Conservation (phyloP, 2,329 filamentous ascomycete genomes). For the Juglanconis sp. region DNA sequence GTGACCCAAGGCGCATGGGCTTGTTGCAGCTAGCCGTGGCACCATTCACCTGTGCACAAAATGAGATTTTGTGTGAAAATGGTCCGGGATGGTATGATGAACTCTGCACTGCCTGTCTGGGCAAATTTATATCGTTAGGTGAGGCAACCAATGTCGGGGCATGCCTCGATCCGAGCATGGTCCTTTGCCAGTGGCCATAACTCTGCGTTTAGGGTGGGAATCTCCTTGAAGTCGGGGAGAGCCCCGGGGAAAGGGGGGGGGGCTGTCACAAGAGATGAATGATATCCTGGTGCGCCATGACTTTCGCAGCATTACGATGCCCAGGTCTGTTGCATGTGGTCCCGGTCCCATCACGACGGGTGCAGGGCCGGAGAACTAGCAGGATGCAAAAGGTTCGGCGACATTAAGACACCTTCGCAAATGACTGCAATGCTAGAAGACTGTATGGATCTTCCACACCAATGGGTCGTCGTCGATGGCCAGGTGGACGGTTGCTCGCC, state of each 20-base stretch:
- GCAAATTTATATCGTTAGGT: neutral
- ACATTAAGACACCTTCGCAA: neutral
- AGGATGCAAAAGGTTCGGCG: too few relatives aligned
- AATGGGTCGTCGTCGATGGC: neutral
- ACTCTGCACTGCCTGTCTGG: neutral
- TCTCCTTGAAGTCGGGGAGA: too few relatives aligned
- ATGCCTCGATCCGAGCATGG: neutral
- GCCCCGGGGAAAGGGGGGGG: too few relatives aligned
- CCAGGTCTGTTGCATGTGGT: too few relatives aligned
- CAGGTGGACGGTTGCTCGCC: neutral
- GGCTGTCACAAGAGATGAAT: too few relatives aligned
- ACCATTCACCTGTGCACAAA: neutral
- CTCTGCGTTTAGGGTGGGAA: too few relatives aligned
- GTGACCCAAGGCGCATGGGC: conserved; percentile 14
- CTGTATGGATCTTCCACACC: neutral
- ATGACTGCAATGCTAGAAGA: neutral
- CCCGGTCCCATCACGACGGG: too few relatives aligned
- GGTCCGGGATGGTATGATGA: neutral
- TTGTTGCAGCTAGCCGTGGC: conserved; percentile 9
- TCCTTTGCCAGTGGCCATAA: too few relatives aligned
- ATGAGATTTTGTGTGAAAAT: neutral
- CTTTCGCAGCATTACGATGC: too few relatives aligned
- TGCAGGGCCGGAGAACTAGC: too few relatives aligned
- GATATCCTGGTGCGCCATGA: too few relatives aligned
- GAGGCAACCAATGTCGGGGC: neutral